phyloP scores from a whole-genome alignment of 208 protist genomes.

The Leishmania gerbilli region DNA sequence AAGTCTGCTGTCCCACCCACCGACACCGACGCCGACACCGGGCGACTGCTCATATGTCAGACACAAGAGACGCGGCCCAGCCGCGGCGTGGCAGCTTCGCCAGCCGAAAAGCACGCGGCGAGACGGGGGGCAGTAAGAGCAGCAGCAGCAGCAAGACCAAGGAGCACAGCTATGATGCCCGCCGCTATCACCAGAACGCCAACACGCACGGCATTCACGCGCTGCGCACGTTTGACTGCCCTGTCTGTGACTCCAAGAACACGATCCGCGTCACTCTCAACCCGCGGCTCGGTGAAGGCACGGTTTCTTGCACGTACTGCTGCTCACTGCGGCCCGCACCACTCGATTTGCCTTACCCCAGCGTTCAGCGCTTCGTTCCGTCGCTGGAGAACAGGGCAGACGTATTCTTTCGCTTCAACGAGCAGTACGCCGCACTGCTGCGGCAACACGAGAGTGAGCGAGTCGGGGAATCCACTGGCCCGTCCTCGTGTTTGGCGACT shows the following conservation, averaged over 20 bases:
- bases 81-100: conserved; percentile 20
- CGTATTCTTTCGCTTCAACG: conserved; percentile 82
- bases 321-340: conserved; percentile 50
- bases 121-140: conserved; percentile 4
- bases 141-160: conserved; percentile 26
- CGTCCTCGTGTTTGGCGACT: neutral
- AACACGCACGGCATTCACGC: conserved; percentile 56
- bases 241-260: conserved; percentile 72
- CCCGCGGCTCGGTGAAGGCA: conserved; percentile 44
- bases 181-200: conserved; percentile 61
- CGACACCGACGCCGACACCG: neutral
- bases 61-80: neutral
- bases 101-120: conserved; percentile 22
- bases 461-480: neutral
- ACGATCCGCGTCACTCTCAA: conserved; percentile 69
- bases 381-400: conserved; percentile 85
- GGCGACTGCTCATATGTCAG: conserved; percentile 18
- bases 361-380: conserved; percentile 52
- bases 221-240: conserved; percentile 79
- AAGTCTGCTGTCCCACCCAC: neutral
- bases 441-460: conserved; percentile 10
- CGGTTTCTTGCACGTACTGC: conserved; percentile 79
- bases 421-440: conserved; percentile 54
- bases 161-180: conserved; percentile 43
- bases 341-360: conserved; percentile 78